Evolutionary conservation across 805 yeast species (phyloP).

Genomic region (Teunomyces cretensis): DNA sequence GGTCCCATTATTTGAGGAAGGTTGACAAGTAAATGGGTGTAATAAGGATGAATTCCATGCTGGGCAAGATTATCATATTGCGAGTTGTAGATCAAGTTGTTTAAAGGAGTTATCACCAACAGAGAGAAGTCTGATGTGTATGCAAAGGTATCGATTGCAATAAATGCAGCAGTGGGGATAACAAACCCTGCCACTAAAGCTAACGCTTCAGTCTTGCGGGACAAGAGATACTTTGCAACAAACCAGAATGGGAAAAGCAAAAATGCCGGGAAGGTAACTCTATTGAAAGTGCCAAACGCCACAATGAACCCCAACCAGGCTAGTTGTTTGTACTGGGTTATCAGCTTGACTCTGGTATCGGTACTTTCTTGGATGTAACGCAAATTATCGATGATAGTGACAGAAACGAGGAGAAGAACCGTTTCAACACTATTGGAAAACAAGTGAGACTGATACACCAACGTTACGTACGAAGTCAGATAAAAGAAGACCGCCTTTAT

Average conservation of each 20-base stretch:
- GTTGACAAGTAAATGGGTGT: slow-evolving; percentile 72
- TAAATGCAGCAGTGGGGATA: slow-evolving; percentile 33
- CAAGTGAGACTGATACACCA: slow-evolving; percentile 81
- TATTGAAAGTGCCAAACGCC: slow-evolving; percentile 74
- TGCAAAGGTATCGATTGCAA: slow-evolving; percentile 55
- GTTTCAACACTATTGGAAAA: slow-evolving; percentile 89
- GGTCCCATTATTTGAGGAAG: slow-evolving; percentile 87
- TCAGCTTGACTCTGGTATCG: neutral
- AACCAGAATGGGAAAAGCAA: slow-evolving; percentile 59
- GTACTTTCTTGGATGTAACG: slow-evolving; percentile 13
- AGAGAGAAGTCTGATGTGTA: slow-evolving; percentile 7
- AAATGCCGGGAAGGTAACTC: slow-evolving; percentile 82
- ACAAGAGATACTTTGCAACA: slow-evolving; percentile 43
- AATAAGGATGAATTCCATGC: slow-evolving; percentile 84
- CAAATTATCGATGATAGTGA: slow-evolving; percentile 51
- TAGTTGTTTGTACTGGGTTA: slow-evolving; percentile 8
- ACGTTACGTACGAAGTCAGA: slow-evolving; percentile 66
- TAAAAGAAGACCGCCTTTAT: slow-evolving; percentile 48
- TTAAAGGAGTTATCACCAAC: slow-evolving; percentile 66
- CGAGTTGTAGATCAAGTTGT: slow-evolving; percentile 73
- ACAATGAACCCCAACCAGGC: slow-evolving; percentile 47
- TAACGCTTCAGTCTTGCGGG: slow-evolving; percentile 34
- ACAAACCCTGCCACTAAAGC: slow-evolving; percentile 28
- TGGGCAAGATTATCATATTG: slow-evolving; percentile 53
- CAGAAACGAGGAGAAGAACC: slow-evolving; percentile 46